A percentile compares a stretch with the other conserved stretches of the same genome.
Conservation (phyloP, 1,284 basidiomycete genomes). For the Singerocomus inundabilis region DNA sequence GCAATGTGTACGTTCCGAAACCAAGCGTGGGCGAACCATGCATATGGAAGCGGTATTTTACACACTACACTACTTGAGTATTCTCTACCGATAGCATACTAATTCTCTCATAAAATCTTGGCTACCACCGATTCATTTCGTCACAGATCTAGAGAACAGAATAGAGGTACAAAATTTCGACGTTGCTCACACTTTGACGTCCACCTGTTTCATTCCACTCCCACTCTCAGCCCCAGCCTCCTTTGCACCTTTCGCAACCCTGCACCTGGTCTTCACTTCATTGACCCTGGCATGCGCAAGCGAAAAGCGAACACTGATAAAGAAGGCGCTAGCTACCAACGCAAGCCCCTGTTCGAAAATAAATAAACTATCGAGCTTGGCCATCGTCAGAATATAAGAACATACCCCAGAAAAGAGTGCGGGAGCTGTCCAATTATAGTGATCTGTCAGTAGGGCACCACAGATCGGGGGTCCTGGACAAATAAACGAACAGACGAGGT, state of each 20-base stretch:
- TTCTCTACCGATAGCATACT: no score
- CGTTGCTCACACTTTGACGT: background rate
- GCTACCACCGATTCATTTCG: no score
- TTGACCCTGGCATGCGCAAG: no score
- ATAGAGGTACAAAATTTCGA: background rate
- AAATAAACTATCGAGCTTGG: background rate
- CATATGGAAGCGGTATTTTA: no score
- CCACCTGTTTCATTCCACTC: background rate
- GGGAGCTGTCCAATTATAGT: slow-evolving; percentile 32
- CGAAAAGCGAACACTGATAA: slow-evolving; percentile 15
- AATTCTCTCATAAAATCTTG: no score
- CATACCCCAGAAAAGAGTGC: slow-evolving; percentile 30
- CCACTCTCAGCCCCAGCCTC: background rate
- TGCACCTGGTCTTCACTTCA: background rate
- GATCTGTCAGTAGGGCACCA: no score
- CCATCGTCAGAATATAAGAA: background rate
- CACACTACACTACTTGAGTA: no score
- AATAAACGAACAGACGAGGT: background rate
- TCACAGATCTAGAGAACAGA: no score
- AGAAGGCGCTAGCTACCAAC: slow-evolving; percentile 6
- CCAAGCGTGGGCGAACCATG: no score
- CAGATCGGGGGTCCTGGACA: slow-evolving; percentile 27
- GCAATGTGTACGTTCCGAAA: no score
- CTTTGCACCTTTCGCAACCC: background rate
- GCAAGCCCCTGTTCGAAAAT: slow-evolving; percentile 9